phyloP scores from a whole-genome alignment of 78 protist species.

The Isochrysis galbana region DNA sequence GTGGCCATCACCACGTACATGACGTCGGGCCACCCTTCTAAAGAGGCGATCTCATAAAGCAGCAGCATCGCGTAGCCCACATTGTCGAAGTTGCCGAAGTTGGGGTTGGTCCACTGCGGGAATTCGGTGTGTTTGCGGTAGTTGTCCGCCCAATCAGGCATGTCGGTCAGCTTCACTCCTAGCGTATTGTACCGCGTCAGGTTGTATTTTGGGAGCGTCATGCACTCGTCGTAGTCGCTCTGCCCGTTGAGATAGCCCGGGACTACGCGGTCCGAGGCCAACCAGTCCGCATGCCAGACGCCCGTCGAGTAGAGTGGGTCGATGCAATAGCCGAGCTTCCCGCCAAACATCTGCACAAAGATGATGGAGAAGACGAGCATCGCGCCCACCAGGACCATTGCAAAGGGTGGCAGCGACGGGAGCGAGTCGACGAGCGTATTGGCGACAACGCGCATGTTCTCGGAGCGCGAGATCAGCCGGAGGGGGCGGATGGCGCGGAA shows the following conservation, averaged over 20 bases:
- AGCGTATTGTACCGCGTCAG: neutral
- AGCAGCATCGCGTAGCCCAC: neutral
- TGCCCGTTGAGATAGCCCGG: neutral
- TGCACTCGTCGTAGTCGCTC: conserved; percentile 18
- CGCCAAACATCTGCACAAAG: conserved; percentile 49
- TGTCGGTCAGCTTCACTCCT: neutral
- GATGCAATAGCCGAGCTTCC: neutral
- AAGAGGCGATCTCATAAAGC: conserved; percentile 28
- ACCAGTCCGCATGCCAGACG: neutral
- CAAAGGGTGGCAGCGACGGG: conserved; percentile 51
- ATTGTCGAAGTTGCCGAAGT: conserved; percentile 45
- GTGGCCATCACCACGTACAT: conserved; percentile 33
- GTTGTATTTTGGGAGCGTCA: neutral
- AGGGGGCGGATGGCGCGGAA: conserved; percentile 71
- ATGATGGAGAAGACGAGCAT: conserved; percentile 47
- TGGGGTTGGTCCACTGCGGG: neutral
- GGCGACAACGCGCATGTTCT: conserved; percentile 26
- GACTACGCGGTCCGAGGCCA: neutral
- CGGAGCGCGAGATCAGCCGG: conserved; percentile 49
- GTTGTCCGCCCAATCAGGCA: neutral
- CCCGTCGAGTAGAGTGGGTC: neutral
- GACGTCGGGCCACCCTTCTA: conserved; percentile 61
- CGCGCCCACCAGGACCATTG: conserved; percentile 23
- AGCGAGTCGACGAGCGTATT: neutral
- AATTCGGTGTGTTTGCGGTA: neutral